phyloP scores from a whole-genome alignment of 1,139 yeast species.

The Eremothecium cymbalariae region DNA sequence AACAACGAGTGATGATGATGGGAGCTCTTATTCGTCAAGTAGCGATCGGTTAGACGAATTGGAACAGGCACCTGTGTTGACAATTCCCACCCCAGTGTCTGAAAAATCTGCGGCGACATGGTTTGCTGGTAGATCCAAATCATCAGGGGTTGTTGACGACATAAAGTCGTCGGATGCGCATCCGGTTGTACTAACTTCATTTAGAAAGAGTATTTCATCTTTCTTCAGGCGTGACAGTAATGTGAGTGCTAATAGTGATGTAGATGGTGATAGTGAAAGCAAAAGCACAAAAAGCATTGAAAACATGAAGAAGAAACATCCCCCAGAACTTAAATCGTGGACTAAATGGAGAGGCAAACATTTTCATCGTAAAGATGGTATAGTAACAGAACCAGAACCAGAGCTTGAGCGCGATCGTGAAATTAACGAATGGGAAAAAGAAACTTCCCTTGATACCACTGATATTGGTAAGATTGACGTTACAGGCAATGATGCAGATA shows the following conservation, averaged over 20 bases:
- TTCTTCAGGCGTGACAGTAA: conserved; percentile 10
- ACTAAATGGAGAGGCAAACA: conserved; percentile 15
- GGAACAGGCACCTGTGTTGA: background rate
- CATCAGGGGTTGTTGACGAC: conserved; percentile 4
- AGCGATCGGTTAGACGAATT: conserved; percentile 2
- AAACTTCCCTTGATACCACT: conserved; percentile 3
- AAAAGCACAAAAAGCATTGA: background rate
- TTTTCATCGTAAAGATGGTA: conserved; percentile 9
- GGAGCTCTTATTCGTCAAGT: conserved; percentile 1
- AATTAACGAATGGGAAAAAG: conserved; percentile 4
- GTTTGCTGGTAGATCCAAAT: conserved; percentile 6
- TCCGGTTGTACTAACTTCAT: conserved; percentile 9
- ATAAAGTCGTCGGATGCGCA: conserved; percentile 1
- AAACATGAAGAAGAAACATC: conserved; percentile 2
- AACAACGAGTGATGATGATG: conserved; percentile 6
- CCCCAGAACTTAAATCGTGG: conserved; percentile 14
- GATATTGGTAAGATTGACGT: conserved; percentile 6
- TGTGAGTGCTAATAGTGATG: conserved; percentile 4
- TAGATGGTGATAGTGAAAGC: conserved; percentile 2
- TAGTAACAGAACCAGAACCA: background rate
- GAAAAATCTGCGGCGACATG: conserved; percentile 2
- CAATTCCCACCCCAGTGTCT: conserved; percentile 1
- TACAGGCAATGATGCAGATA: conserved; percentile 2
- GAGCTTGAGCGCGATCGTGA: conserved; percentile 4
- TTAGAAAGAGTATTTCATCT: conserved; percentile 14